Base-by-base conservation (phyloP, 1,284 basidiomycete genomes). In the Cryptococcus wingfieldii region DNA sequence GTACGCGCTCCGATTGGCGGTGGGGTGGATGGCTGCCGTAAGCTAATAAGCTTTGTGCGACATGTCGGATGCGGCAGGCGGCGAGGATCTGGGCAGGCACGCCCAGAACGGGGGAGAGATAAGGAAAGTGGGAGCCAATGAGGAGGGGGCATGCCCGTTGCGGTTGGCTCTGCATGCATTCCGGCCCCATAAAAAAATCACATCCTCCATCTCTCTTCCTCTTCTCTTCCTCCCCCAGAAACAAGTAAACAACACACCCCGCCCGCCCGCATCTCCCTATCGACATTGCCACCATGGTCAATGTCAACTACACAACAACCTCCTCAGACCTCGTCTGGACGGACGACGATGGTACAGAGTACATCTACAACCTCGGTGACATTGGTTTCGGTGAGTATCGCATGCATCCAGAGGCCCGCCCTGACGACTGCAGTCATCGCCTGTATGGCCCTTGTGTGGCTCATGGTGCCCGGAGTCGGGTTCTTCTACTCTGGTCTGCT, bases 401-500 rank as follows among this genome's bases (percentile, higher is more conserved):
- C 18, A 7, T 2, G 7, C 37, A 25, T 25, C 18, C 1, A 10
- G 3, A 9, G 7, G 18, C 38, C 16, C 8, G 9, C 19, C 9
- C 39, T 51, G 47, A 39, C 51, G 19, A 39, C 39, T 19, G 3
- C 48, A 68, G 69, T 84, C 51, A 77, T 89, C 58, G 77, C 83
- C 5, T 82, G 82, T 12, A 89, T 84, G 31, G 77, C 74, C 1
- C 71, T 82, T 34, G 91, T 95, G 28, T 93, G 87, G 84, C 82
- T 95, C 77, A 96, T 96, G 93, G 83, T 91, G 72, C 91, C 91
- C 18, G 90, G 90, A 58, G 83, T 91, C 60, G 78, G 78, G 14
- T 59, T 74, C 76, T 91, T 95, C 81, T 95, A 96, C 77, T 88
- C 90, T 34, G 93, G 92, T 66, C 75, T 83, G 6, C 75, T 86